Conservation (phyloP, 192 early-diverging fungal genomes). For the Rhizoclosmatium globosum region DNA sequence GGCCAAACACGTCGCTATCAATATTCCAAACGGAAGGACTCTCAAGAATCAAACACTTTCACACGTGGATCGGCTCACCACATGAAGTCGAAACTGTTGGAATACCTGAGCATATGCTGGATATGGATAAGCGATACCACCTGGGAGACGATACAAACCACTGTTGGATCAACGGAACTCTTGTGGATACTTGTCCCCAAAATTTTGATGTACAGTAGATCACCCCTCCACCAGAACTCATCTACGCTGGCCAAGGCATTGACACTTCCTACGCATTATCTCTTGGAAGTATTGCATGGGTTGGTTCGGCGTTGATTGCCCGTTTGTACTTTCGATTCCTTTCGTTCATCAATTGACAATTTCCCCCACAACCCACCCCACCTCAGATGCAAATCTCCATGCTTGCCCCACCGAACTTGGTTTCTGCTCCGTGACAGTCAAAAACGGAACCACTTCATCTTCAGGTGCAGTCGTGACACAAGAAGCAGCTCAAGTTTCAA, state of each 20-base stretch:
- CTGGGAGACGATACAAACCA: conserved; percentile 26
- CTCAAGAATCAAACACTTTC: background rate
- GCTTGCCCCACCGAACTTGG: conserved; percentile 17
- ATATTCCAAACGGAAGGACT: background rate
- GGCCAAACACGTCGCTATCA: background rate
- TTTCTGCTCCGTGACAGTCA: conserved; percentile 18
- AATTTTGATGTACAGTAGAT: conserved; percentile 13
- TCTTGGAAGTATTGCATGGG: background rate
- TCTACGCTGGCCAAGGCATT: background rate
- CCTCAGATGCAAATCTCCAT: conserved; percentile 9
- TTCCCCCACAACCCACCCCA: background rate
- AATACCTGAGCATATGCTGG: background rate
- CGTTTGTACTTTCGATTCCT: background rate
- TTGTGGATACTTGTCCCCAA: background rate
- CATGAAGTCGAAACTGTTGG: background rate
- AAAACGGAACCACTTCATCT: conserved; percentile 6
- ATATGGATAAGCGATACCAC: background rate
- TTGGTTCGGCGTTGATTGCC: background rate
- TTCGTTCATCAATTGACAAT: background rate
- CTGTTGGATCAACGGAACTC: conserved; percentile 10
- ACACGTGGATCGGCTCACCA: background rate
- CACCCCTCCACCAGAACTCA: background rate
- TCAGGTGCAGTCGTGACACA: conserved; percentile 13
- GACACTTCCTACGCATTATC: background rate
- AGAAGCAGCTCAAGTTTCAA: conserved; percentile 19